Percentiles rank a stretch among this genome's conserved stretches.
Evolutionary conservation across 2,329 filamentous ascomycete species (phyloP).

Genomic region (Geosmithia morbida): DNA sequence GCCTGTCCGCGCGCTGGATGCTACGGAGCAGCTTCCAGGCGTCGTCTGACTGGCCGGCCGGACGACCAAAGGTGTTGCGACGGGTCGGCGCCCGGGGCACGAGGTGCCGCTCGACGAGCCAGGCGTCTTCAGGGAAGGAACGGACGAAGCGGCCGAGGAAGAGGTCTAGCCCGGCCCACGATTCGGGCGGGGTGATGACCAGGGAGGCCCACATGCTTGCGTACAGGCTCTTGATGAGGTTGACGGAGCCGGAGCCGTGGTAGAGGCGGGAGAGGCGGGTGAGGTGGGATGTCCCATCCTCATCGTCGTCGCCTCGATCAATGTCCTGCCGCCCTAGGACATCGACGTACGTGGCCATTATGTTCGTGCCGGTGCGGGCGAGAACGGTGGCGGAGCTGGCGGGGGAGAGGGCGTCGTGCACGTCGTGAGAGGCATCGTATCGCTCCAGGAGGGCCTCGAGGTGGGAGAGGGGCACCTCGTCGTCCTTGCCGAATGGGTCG

Average conservation of each 20-base stretch:
- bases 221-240: conserved; percentile 48
- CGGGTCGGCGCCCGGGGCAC: conserved; percentile 19
- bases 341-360: conserved; percentile 45
- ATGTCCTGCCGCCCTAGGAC: conserved; percentile 12
- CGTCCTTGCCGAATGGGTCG: conserved; percentile 60
- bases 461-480: conserved; percentile 46
- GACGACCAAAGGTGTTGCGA: background rate
- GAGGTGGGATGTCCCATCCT: conserved; percentile 9
- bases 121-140: conserved; percentile 47
- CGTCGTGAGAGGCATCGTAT: background rate
- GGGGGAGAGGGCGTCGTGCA: background rate
- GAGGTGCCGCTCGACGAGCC: conserved; percentile 52
- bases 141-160: conserved; percentile 34
- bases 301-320: no score
- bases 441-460: background rate
- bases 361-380: conserved; percentile 42
- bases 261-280: conserved; percentile 20
- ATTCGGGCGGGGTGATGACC: conserved; percentile 33
- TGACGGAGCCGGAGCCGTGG: conserved; percentile 21
- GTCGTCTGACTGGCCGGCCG: background rate
- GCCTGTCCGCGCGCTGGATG: background rate
- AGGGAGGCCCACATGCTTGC: conserved; percentile 58
- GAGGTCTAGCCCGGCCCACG: conserved; percentile 43
- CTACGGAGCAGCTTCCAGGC: background rate
- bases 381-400: background rate